Evolutionary conservation across 495 filamentous ascomycete genomes (phyloP), one percentile per base, ranked within the genome.

Genomic region (Bathelium albidoporum): DNA sequence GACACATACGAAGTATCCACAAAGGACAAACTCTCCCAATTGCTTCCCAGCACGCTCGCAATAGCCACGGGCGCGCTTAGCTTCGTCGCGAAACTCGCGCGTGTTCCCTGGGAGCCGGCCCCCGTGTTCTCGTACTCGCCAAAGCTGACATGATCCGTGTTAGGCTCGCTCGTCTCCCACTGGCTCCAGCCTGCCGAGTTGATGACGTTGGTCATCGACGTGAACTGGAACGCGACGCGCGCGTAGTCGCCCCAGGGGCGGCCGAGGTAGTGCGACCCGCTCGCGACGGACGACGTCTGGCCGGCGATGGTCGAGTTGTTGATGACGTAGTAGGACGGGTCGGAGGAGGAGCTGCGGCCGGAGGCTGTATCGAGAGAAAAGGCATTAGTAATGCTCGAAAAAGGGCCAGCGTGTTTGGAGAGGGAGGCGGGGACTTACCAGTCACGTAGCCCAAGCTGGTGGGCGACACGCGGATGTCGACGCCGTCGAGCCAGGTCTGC

Each of bases 241-340:
- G 85, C 77, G 65, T 82, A 87, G 59, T 81, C 71, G 11, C 77
- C 72, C 85, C 85, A 89, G 20, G 86, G 87, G n/a, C 85, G 79
- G 7, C 86, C 86, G 2, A 89, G 78, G 67, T 84, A 87, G 59
- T 79, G 82, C 31, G 78, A 75, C 4, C 83, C 85, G 11, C 69
- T 65, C 2, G 74, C 26, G 9, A 87, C 80, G 28, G 59, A 71
- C 36, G 79, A 71, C 5, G 81, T 83, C 0, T 71, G 61, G 11
- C 76, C 81, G 2, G 77, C 74, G 39, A 82, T 71, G 43, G 69
- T 78, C 58, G 75, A 80, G 66, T 81, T 80, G 75, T 84, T 83
- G 75, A 88, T 82, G 61, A 89, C 80, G 64, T 84, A 88, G 72
- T 82, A 87, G 32, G 76, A 80, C 22, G 72, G 64, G 65, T 85